Evolutionary conservation across 208 protist species (phyloP), one percentile per base, ranked within the genome.

Genomic region (Blechomonas ayalai): DNA sequence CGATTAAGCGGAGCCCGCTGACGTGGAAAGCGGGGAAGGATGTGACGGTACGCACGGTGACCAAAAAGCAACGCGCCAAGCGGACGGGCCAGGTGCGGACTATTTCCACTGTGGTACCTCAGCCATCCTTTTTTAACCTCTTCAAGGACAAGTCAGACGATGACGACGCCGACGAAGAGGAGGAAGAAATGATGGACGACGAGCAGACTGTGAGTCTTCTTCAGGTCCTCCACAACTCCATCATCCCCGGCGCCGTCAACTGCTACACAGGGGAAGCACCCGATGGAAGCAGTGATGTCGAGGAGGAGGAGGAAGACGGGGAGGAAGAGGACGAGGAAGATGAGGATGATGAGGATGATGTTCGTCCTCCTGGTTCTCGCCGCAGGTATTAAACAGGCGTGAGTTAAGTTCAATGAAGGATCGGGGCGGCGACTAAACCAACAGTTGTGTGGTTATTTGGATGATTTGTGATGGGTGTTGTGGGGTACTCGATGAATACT

Each of bases 251-350:
- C 40, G 85, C 85, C 4, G 78, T 90, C 23, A 54, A 76, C 35
- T 81, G 77, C 68, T 93, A 90, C 75, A 93, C 85, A 10, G 81
- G 81, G 45, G 81, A 93, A 67, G 84, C 84, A 16, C 72, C 72
- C 4, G 76, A 93, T 32, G 85, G 85, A 23, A 66, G 46, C 59
- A 74, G 68, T 49, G 73, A 88, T 36, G 39, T 77, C 2, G 79
- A 88, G 5, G 67, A 61, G 32, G 75, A 89, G 24, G 59, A 72
- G 12, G 73, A 90, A 8, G 69, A 86, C 23, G 64, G 75, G 2
- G 80, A 90, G 0, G 83, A 92, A 10, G 83, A 89, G 7, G 78
- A 88, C 1, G 67, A 84, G 13, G 76, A 88, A 2, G 82, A 92
- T 5, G 53, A 70, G 6, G 44, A 72, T 4, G 38, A 72, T n/a